Evolutionary conservation across 208 protist species (phyloP).

Genomic region (Leishmania braziliensis): DNA sequence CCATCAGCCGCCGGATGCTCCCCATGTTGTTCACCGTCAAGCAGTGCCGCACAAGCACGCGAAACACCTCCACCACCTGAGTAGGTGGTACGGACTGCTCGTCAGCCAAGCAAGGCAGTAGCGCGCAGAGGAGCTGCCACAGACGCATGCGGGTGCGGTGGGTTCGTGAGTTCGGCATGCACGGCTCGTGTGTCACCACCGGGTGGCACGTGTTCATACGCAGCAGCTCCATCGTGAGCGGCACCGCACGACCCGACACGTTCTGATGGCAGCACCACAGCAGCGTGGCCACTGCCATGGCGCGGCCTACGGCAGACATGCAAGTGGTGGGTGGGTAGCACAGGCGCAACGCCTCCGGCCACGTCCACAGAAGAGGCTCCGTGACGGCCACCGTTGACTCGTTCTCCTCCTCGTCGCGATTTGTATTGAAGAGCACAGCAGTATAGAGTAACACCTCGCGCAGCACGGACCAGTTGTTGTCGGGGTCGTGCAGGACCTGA

Average conservation of each 20-base stretch:
- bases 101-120: slow-evolving; percentile 62
- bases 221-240: slow-evolving; percentile 61
- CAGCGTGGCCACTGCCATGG: slow-evolving; percentile 65
- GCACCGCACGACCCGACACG: slow-evolving; percentile 23
- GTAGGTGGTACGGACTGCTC: slow-evolving; percentile 11
- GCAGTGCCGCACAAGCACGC: slow-evolving; percentile 45
- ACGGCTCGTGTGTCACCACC: slow-evolving; percentile 72
- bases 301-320: slow-evolving; percentile 68
- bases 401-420: slow-evolving; percentile 78
- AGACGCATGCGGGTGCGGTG: slow-evolving; percentile 86
- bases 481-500: slow-evolving; percentile 56
- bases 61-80: slow-evolving; percentile 45
- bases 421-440: slow-evolving; percentile 71
- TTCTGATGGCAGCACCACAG: slow-evolving; percentile 60
- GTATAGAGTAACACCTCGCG: slow-evolving; percentile 60
- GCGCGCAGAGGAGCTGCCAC: slow-evolving; percentile 84
- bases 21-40: slow-evolving; percentile 85
- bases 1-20: slow-evolving; percentile 89
- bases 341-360: slow-evolving; percentile 54
- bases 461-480: slow-evolving; percentile 46
- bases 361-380: slow-evolving; percentile 65
- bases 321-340: slow-evolving; percentile 80
- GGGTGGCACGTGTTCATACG: slow-evolving; percentile 63
- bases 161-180: slow-evolving; percentile 90
- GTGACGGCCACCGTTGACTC: slow-evolving; percentile 77